These are phyloP conservation scores for Suillus luteus DNA, from an alignment of 768 basidiomycete species.

Conservation along the genomic window DNA sequence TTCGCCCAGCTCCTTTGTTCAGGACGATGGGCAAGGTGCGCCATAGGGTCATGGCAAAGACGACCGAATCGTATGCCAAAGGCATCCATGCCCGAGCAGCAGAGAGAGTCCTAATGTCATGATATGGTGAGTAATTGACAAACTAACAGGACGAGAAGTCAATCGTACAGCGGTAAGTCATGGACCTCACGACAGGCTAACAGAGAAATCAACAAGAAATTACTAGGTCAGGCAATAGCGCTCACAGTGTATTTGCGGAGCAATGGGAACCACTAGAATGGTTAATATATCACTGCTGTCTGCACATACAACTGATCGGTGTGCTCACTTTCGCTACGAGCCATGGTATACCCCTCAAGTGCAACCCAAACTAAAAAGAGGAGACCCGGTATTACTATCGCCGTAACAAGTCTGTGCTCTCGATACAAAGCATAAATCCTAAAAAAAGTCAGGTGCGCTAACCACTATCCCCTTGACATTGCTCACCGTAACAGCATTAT, in stretches of 20 bases:
- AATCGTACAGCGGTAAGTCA: not conserved
- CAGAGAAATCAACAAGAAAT: not conserved
- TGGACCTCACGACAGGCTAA: not conserved
- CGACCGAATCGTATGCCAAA: slow-evolving; percentile 47
- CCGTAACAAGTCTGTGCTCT: not conserved
- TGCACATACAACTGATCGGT: not conserved
- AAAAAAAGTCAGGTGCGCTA: not conserved
- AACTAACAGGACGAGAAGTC: not conserved
- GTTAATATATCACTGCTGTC: not conserved
- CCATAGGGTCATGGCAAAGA: slow-evolving; percentile 41
- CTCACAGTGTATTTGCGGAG: not conserved
- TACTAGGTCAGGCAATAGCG: not conserved
- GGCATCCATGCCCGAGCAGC: slow-evolving; percentile 44
- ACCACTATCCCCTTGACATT: not conserved
- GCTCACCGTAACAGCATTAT: slow-evolving; percentile 8
- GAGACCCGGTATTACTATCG: not conserved
- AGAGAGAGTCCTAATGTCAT: not conserved
- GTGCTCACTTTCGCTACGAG: not conserved
- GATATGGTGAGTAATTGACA: not conserved
- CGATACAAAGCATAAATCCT: not conserved
- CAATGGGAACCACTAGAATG: not conserved
- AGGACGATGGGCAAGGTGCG: slow-evolving; percentile 40
- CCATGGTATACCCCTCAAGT: not conserved
- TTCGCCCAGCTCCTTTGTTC: slow-evolving; percentile 26
- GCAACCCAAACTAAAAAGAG: slow-evolving; percentile 2